phyloP scores from a whole-genome alignment of 2,329 filamentous ascomycete genomes.

The Ceratocystis destructans region DNA sequence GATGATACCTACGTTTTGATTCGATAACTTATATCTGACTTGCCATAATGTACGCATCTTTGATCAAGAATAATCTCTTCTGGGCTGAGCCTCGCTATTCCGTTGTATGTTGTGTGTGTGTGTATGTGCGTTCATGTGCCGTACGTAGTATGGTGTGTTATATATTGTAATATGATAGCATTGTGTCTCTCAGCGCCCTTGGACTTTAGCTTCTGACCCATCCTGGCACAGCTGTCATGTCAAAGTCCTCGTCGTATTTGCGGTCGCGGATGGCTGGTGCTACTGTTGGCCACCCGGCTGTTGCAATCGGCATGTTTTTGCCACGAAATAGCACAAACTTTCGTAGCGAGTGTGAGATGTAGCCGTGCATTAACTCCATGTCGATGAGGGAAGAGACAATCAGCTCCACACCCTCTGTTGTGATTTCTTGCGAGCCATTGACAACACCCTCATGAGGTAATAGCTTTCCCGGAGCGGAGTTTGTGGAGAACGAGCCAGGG shows the following conservation, averaged over 20 bases:
- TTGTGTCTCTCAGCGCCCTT: not conserved
- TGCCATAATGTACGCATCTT: constrained; percentile 12
- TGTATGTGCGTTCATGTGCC: constrained; percentile 1
- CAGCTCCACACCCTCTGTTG: constrained; percentile 57
- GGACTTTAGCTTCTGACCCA: constrained; percentile 43
- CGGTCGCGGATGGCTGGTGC: constrained; percentile 54
- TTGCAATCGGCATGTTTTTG: constrained; percentile 39
- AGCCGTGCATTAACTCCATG: constrained; percentile 71
- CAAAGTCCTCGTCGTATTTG: constrained; percentile 42
- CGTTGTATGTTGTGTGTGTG: constrained; percentile 8
- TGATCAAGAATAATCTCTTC: constrained; percentile 14
- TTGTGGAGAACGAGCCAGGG: not conserved
- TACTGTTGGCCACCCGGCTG: constrained; percentile 62
- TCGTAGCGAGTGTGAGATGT: constrained; percentile 61
- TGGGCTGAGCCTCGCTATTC: not conserved
- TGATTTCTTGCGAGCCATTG: constrained; percentile 48
- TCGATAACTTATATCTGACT: constrained; percentile 7
- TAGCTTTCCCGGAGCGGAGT: constrained; percentile 30
- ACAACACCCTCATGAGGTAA: constrained; percentile 46
- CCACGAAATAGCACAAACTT: constrained; percentile 67
- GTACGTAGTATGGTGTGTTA: not conserved
- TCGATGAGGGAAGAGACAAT: constrained; percentile 63
- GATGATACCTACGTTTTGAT: constrained; percentile 16
- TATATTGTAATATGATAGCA: not conserved
- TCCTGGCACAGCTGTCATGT: constrained; percentile 56